phyloP scores from a whole-genome alignment of 108 stramenopile species.

The Ochromonas danica region DNA sequence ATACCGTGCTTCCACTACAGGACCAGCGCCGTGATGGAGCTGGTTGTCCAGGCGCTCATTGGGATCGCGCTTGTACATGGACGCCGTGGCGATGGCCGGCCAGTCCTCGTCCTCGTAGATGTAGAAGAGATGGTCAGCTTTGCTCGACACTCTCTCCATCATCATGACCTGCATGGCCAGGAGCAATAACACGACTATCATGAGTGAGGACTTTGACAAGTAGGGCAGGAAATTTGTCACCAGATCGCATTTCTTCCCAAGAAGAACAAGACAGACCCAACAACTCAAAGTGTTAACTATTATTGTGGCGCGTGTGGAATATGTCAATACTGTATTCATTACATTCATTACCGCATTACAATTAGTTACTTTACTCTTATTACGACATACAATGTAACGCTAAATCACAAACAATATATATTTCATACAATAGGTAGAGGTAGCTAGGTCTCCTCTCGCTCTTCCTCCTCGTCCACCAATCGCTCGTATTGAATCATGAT shows the following conservation, averaged over 20 bases:
- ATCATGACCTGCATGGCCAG: conserved; percentile 9
- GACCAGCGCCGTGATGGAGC: conserved; percentile 10
- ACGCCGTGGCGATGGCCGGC: conserved; percentile 6
- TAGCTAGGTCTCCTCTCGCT: too few species aligned
- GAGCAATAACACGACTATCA: conserved; percentile 6
- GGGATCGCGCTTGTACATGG: conserved; percentile 21
- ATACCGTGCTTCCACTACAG: conserved; percentile 12
- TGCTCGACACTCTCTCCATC: conserved; percentile 9
- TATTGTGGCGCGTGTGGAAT: too few species aligned
- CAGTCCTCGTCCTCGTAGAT: conserved; percentile 15
- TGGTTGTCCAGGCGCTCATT: neutral
- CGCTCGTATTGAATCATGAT: too few species aligned
- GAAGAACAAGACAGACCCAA: conserved; percentile 15
- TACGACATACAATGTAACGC: too few species aligned
- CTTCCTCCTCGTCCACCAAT: too few species aligned
- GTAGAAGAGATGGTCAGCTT: conserved; percentile 10
- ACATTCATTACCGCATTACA: too few species aligned
- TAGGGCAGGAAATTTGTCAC: conserved; percentile 5
- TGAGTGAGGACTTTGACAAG: conserved; percentile 15
- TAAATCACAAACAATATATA: too few species aligned
- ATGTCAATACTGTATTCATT: too few species aligned
- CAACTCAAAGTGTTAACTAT: too few species aligned
- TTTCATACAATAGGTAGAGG: too few species aligned
- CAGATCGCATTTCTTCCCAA: conserved; percentile 10
- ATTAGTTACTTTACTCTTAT: too few species aligned